Conservation (phyloP, 331 rosid genomes). For the Phaseolus coccineus region DNA sequence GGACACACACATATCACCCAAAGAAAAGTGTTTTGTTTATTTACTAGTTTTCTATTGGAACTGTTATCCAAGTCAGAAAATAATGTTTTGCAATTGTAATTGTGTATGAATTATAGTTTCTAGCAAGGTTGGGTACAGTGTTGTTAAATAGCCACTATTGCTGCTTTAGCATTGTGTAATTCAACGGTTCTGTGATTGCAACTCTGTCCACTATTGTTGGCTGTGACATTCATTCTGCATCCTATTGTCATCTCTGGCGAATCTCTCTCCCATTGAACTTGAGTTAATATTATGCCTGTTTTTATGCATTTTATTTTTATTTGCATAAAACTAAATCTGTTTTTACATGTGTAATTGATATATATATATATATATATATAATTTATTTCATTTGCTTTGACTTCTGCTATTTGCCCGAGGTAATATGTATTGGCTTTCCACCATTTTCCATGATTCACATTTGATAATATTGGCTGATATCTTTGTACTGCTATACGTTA, state of each 20-base stretch:
- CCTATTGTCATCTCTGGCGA: not conserved
- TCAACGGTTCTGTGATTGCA: not conserved
- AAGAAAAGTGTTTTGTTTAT: not conserved
- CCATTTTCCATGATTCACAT: not conserved
- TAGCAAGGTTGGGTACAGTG: not conserved
- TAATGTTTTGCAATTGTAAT: constrained; percentile 17
- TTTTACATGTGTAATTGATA: not conserved
- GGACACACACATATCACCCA: not conserved
- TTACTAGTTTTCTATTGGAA: constrained; percentile 24
- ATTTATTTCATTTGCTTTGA: not conserved
- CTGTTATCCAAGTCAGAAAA: constrained; percentile 1
- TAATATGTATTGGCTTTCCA: not conserved
- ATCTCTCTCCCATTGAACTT: not conserved
- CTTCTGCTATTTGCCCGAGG: not conserved
- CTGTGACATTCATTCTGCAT: not conserved
- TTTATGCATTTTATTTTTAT: not conserved
- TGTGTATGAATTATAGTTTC: not conserved
- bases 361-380: not conserved
- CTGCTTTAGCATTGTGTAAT: not conserved
- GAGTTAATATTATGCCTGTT: not conserved
- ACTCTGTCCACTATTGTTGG: not conserved
- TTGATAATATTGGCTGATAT: not conserved
- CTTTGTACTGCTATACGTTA: constrained; percentile 1
- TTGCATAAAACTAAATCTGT: not conserved
- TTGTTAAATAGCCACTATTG: not conserved